Evolutionary conservation across 1,284 basidiomycete species (phyloP).

Genomic region (Cyathus pygmaeus): DNA sequence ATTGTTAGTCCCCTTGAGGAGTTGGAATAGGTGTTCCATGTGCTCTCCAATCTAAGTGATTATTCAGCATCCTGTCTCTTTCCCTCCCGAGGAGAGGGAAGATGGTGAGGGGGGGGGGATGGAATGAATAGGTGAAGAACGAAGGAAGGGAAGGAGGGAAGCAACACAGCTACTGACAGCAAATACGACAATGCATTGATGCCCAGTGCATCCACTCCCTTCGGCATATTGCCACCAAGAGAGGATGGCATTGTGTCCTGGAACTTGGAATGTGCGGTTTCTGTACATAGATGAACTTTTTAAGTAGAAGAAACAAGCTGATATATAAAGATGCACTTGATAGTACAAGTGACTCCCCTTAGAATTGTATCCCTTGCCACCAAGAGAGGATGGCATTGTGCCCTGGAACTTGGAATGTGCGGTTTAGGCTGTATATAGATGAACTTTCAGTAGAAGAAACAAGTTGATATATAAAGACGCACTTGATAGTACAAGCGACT

Average conservation of each 20-base stretch:
- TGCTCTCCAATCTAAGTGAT: constrained; percentile 38
- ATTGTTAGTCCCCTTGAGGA: constrained; percentile 41
- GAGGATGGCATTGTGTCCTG: constrained; percentile 77
- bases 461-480: constrained; percentile 1
- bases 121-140: background rate
- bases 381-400: constrained; percentile 79
- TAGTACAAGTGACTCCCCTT: constrained; percentile 84
- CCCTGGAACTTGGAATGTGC: constrained; percentile 73
- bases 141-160: constrained; percentile 65
- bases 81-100: too few relatives aligned
- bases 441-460: background rate
- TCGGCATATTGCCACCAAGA: too few relatives aligned
- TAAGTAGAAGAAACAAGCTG: too few relatives aligned
- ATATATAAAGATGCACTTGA: constrained; percentile 70
- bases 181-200: constrained; percentile 87
- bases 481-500: constrained; percentile 89
- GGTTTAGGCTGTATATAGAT: constrained; percentile 71
- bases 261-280: constrained; percentile 80
- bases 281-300: constrained; percentile 52
- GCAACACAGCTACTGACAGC: constrained; percentile 86
- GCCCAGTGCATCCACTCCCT: constrained; percentile 77
- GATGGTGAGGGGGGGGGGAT: too few relatives aligned
- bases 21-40: constrained; percentile 42
- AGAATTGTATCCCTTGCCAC: constrained; percentile 88
- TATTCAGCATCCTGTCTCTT: background rate